Evolutionary conservation across 2,329 filamentous ascomycete genomes (phyloP).

Genomic region (Stemphylium vesicarium): DNA sequence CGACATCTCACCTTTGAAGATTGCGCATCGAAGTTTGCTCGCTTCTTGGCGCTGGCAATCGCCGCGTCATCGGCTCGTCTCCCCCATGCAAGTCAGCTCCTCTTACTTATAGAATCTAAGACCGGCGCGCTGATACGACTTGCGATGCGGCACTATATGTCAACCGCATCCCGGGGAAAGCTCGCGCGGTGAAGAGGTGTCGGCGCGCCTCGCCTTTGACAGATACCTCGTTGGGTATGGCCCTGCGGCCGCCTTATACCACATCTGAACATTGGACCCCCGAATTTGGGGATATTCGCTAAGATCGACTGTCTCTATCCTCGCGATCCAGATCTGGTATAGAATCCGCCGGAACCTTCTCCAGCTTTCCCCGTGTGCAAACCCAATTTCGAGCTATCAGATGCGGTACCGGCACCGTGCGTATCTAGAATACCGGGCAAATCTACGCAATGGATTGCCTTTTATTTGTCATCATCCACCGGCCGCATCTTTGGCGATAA

Average conservation of each 20-base stretch:
- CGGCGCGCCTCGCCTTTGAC: not conserved
- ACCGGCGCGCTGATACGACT: not conserved
- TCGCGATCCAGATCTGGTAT: slow-evolving; percentile 6
- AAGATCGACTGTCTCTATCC: not conserved
- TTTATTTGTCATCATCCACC: not conserved
- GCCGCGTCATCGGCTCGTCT: slow-evolving; percentile 1
- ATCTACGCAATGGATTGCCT: not conserved
- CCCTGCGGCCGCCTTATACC: not conserved
- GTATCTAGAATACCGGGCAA: slow-evolving; percentile 3
- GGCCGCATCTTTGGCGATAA: not conserved
- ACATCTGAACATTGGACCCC: not conserved
- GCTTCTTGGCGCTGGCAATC: slow-evolving; percentile 9
- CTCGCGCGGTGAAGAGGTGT: not conserved
- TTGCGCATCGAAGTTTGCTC: slow-evolving; percentile 14
- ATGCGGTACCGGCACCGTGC: slow-evolving; percentile 6
- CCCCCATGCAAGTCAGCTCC: not conserved
- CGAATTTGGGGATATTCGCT: not conserved
- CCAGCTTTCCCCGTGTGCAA: slow-evolving; percentile 2
- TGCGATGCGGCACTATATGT: not conserved
- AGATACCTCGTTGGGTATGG: not conserved
- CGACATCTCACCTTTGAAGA: slow-evolving; percentile 2
- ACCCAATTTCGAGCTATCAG: slow-evolving; percentile 1
- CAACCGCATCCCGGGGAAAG: not conserved
- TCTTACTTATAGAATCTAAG: not conserved
- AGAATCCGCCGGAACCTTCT: slow-evolving; percentile 10